These are phyloP conservation scores for Mrakia gelida DNA, from an alignment of 768 basidiomycete genomes.

Conservation along the genomic window DNA sequence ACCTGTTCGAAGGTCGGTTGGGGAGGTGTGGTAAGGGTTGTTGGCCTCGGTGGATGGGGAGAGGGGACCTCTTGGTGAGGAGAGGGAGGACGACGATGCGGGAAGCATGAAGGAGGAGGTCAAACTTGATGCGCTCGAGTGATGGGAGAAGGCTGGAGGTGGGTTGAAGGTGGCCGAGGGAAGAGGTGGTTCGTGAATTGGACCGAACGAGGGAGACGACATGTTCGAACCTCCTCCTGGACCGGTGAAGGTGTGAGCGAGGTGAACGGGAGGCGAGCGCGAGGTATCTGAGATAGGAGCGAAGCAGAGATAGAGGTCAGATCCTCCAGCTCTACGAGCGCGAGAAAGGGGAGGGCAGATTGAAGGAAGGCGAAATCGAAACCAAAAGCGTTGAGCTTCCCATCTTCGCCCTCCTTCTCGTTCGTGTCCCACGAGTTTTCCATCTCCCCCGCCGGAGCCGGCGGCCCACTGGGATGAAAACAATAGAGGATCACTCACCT, in stretches of 20 bases:
- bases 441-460: not conserved
- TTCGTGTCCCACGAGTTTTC: not conserved
- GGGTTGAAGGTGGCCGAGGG: constrained; percentile 8
- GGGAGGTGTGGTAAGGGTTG: not conserved
- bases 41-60: not conserved
- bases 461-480: not conserved
- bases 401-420: not conserved
- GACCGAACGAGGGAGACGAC: not conserved
- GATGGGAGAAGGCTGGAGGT: constrained; percentile 1
- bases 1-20: not conserved
- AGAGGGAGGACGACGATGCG: not conserved
- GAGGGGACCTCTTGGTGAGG: not conserved
- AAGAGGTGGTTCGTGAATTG: not conserved
- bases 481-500: not conserved
- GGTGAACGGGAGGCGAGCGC: not conserved
- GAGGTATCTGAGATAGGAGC: not conserved
- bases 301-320: not conserved
- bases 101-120: not conserved
- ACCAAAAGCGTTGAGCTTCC: no score
- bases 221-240: not conserved
- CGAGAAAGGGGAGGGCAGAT: not conserved
- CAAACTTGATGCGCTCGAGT: constrained; percentile 2
- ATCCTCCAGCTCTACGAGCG: not conserved
- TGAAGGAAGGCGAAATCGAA: not conserved
- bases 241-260: not conserved